Percentiles rank a stretch among this genome's conserved stretches.
Conservation (phyloP, 2,329 filamentous ascomycete species). For the Thyridium curvatum region DNA sequence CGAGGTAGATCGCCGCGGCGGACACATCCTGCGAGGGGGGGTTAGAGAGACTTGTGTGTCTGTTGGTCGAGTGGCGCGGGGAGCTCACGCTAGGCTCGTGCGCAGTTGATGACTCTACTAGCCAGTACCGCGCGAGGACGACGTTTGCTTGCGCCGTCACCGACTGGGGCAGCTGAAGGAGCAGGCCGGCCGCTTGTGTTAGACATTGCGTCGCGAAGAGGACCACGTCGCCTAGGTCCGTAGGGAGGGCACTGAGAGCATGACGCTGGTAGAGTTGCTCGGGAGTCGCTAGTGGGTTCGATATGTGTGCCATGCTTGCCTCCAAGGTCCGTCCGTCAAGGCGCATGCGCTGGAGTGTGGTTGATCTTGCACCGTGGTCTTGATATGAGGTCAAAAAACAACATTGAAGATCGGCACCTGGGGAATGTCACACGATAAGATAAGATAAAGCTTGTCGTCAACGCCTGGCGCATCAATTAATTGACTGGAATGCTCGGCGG, state of each 20-base stretch:
- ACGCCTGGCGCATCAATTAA: no score
- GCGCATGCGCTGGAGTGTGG: not conserved
- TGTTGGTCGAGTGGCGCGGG: no score
- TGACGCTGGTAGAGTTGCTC: conserved; percentile 58
- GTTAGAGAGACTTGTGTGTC: conserved; percentile 5
- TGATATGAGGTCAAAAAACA: no score
- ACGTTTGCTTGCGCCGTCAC: conserved; percentile 82
- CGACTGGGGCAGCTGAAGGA: conserved; percentile 79
- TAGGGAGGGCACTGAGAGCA: conserved; percentile 52
- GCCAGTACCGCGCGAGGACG: conserved; percentile 75
- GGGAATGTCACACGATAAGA: no score
- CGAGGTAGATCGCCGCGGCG: conserved; percentile 73
- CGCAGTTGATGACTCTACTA: conserved; percentile 48
- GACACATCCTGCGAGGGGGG: conserved; percentile 60
- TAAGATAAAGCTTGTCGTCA: no score
- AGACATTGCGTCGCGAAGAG: conserved; percentile 67
- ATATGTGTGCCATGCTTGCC: conserved; percentile 51
- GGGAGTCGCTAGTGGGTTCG: conserved; percentile 67
- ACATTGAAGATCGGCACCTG: conserved; percentile 2
- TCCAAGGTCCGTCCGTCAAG: no score
- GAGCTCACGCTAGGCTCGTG: conserved; percentile 49
- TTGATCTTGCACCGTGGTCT: no score
- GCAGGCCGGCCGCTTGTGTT: conserved; percentile 71
- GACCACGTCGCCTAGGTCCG: conserved; percentile 64
- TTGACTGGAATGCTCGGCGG: no score